phyloP scores from a whole-genome alignment of 2,329 filamentous ascomycete species.

The Alternaria triticimaculans region DNA sequence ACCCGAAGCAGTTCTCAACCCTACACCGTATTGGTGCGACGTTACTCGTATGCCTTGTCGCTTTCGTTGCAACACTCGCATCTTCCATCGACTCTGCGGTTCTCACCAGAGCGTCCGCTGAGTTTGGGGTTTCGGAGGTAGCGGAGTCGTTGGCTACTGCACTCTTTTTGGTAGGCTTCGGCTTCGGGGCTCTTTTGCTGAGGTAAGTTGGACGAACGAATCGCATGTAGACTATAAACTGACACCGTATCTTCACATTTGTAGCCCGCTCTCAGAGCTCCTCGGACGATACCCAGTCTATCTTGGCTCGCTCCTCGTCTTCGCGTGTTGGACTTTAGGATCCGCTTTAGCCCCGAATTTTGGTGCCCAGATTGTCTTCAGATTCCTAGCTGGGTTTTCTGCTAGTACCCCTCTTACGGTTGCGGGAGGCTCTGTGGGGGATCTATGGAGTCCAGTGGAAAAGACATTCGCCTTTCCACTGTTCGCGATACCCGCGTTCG shows the following conservation, averaged over 20 bases:
- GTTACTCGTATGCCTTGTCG: conserved; percentile 46
- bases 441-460: conserved; percentile 31
- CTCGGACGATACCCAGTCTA: conserved; percentile 51
- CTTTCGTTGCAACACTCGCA: conserved; percentile 58
- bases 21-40: conserved; percentile 8
- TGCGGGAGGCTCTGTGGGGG: conserved; percentile 26
- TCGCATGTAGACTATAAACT: background rate
- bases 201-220: background rate
- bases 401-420: conserved; percentile 46
- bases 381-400: conserved; percentile 59
- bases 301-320: conserved; percentile 30
- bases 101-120: conserved; percentile 56
- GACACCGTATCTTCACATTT: background rate
- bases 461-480: conserved; percentile 34
- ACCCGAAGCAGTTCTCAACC: conserved; percentile 10
- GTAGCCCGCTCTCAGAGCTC: conserved; percentile 55
- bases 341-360: conserved; percentile 52
- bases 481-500: conserved; percentile 26
- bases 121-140: conserved; percentile 54
- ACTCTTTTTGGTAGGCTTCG: conserved; percentile 57
- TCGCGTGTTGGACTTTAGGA: conserved; percentile 43
- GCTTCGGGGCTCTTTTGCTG: conserved; percentile 45
- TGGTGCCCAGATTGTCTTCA: conserved; percentile 56
- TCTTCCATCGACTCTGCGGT: conserved; percentile 62
- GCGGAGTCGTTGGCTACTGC: conserved; percentile 56